These are phyloP conservation scores for Monilinia fructigena DNA, from an alignment of 2,329 filamentous ascomycete genomes.

Conservation along the genomic window DNA sequence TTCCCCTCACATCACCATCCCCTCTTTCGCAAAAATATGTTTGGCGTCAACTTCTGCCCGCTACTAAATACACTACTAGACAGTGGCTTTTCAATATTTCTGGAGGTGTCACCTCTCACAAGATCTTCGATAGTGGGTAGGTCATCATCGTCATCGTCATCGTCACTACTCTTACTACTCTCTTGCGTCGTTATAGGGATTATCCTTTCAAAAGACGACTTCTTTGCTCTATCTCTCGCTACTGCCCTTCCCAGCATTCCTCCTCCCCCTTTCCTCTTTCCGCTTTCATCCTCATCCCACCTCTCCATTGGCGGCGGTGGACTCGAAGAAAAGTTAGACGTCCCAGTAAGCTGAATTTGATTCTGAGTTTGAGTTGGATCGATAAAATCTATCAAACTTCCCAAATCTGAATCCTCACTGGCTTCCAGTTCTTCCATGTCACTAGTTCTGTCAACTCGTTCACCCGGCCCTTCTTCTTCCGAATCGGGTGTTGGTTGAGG, in stretches of 20 bases:
- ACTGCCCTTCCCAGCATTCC: constrained; percentile 4
- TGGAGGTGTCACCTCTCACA: neutral
- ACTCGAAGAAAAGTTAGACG: constrained; percentile 8
- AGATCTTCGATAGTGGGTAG: constrained; percentile 26
- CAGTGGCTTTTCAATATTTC: neutral
- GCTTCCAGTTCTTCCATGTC: constrained; percentile 22
- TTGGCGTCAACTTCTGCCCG: constrained; percentile 7
- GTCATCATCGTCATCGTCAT: constrained; percentile 25
- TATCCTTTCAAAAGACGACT: neutral
- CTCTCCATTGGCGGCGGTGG: constrained; percentile 8
- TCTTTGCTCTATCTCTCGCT: neutral
- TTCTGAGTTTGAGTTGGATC: constrained; percentile 20
- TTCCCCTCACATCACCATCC: neutral
- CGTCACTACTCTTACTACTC: neutral
- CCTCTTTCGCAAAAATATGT: constrained; percentile 21
- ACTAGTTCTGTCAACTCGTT: constrained; percentile 20
- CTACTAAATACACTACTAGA: constrained; percentile 10
- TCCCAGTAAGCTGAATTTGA: neutral
- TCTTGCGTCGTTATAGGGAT: constrained; percentile 41
- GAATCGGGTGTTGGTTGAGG: constrained; percentile 19
- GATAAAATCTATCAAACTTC: constrained; percentile 20
- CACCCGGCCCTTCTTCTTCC: constrained; percentile 22
- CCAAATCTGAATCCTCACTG: constrained; percentile 19
- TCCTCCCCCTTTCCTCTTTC: neutral
- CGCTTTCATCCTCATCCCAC: constrained; percentile 1